A percentile compares a stretch with the other conserved stretches of the same genome.
phyloP scores from a whole-genome alignment of 2,329 filamentous ascomycete genomes.

The Zymoseptoria crescenta region DNA sequence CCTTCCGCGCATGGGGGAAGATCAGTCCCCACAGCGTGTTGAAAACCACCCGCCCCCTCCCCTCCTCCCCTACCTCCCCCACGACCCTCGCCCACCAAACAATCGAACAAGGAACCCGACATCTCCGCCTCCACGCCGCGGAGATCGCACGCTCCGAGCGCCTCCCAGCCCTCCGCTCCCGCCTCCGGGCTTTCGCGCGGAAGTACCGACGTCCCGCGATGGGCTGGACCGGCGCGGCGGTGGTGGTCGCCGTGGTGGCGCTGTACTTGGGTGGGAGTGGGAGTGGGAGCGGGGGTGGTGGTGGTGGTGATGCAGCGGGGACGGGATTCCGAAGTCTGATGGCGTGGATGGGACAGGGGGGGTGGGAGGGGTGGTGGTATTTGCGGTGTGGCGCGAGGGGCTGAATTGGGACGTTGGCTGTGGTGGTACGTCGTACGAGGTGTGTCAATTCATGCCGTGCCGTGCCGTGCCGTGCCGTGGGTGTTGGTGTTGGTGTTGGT shows the following conservation, averaged over 20 bases:
- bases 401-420: too few species aligned
- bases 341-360: neutral
- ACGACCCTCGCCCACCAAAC: constrained; percentile 45
- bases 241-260: constrained; percentile 61
- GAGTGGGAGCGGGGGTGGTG: neutral
- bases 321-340: neutral
- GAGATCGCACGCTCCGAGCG: constrained; percentile 63
- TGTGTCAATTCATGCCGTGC: too few species aligned
- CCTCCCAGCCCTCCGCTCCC: constrained; percentile 41
- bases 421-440: too few species aligned
- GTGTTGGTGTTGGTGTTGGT: too few species aligned
- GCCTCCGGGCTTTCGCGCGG: constrained; percentile 42
- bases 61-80: constrained; percentile 16
- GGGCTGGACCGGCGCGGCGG: constrained; percentile 44
- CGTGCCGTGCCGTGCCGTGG: too few species aligned
- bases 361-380: neutral
- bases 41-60: constrained; percentile 63
- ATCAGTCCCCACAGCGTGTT: constrained; percentile 74
- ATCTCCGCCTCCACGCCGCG: constrained; percentile 63
- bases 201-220: constrained; percentile 56
- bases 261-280: constrained; percentile 34
- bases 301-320: neutral
- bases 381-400: too few species aligned
- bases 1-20: constrained; percentile 55
- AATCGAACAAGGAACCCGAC: constrained; percentile 56